phyloP scores from a whole-genome alignment of 768 basidiomycete genomes.

The Boletellus sp. region DNA sequence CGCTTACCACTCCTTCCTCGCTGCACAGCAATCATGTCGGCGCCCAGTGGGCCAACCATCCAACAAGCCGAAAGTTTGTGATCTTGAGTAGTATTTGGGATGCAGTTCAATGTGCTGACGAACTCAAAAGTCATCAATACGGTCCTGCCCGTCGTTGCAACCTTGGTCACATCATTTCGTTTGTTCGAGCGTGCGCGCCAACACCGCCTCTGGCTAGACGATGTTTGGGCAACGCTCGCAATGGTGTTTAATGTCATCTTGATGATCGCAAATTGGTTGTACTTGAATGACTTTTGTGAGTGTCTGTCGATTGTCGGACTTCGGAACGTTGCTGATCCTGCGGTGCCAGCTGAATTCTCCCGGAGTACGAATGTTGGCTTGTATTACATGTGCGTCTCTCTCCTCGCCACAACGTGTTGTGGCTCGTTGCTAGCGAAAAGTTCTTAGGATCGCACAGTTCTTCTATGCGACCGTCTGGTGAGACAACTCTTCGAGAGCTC shows the following conservation, averaged over 20 bases:
- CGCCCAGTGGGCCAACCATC: neutral
- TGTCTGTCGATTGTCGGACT: neutral
- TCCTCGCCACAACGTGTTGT: neutral
- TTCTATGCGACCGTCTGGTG: slow-evolving; percentile 6
- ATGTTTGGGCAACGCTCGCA: neutral
- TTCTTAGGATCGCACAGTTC: slow-evolving; percentile 3
- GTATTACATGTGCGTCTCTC: slow-evolving; percentile 3
- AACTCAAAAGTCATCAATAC: neutral
- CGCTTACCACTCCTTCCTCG: neutral
- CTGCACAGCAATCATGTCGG: neutral
- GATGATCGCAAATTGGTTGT: slow-evolving; percentile 1
- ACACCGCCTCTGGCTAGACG: slow-evolving; percentile 5
- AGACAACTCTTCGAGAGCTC: neutral
- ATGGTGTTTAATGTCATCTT: neutral
- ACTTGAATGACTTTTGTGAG: slow-evolving; percentile 2
- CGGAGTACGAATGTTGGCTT: neutral
- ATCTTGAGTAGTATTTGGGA: neutral
- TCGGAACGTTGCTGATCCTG: neutral
- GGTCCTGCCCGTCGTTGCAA: slow-evolving; percentile 1
- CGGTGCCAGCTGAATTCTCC: neutral
- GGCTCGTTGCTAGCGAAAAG: neutral
- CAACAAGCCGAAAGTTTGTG: neutral
- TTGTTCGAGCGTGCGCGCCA: slow-evolving; percentile 2
- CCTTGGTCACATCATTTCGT: slow-evolving; percentile 2
- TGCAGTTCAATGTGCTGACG: neutral